Base-by-base conservation (phyloP, 1,284 basidiomycete genomes). In the Fomes fomentarius region DNA sequence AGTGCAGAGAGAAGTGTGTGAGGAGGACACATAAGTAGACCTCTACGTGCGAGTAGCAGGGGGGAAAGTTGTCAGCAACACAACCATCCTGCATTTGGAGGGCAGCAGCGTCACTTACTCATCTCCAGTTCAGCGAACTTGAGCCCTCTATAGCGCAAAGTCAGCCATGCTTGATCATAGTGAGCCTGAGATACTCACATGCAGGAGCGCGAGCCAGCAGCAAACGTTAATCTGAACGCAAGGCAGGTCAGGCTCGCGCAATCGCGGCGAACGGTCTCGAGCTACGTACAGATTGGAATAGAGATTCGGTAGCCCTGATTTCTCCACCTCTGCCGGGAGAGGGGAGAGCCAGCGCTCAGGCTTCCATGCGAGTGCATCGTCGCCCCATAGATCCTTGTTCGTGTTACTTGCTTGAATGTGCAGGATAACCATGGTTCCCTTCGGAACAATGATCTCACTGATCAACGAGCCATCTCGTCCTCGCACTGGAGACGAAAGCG, bases 121-220 rank as follows among this genome's bases (percentile, higher is more conserved):
- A 71, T 71, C 50, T 71, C 69, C 17, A 71, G 50, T 50, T 69
- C 59, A 8, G 69, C 61, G 55, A 69, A 69, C 48, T 65, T 67
- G 56, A 67, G 69, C 9, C 68, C 68, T 22, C 68, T 12, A 22
- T 8, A n/a, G n/a, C 17, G n/a, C n/a, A 8, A 41, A 28, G 15
- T 21, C 34, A 46, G 44, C 10, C 14, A 28, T 14, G 9, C 43
- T 9, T 11, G 4, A 31, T 14, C 44, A 25, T 30, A 19, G 1
- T 21, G 4, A 39, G 3, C 6, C 12, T 15, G 10, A 22, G 11
- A 40, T 11, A 59, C 66, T 38, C 12, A 46, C 44, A 46, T 46
- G 44, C 44, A 46, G 8, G 44, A 34, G 12, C 44, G 17, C 11
- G 31, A 4, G 7, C 44, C 44, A 12, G 19, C 44, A 1, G 34